Conservation (phyloP, 805 yeast genomes). For the Candida succiphila region DNA sequence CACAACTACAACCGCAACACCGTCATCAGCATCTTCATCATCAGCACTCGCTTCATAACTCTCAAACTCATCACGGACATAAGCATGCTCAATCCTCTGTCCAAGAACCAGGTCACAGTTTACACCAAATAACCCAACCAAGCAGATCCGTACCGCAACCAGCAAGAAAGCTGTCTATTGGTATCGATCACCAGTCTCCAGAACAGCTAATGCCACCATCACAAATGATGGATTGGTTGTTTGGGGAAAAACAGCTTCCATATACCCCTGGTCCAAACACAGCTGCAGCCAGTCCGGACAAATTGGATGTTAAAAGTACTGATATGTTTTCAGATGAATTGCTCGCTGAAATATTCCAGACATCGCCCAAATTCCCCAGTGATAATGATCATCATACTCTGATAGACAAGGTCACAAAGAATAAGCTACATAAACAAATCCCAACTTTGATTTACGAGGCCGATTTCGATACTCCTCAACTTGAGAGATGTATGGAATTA, state of each 20-base stretch:
- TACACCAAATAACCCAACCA: no score
- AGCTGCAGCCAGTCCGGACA: background rate
- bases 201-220: constrained; percentile 17
- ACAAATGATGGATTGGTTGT: constrained; percentile 23
- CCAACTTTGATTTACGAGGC: constrained; percentile 2
- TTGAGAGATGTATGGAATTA: constrained; percentile 9
- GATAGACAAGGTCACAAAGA: constrained; percentile 1
- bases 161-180: no score
- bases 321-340: constrained; percentile 2
- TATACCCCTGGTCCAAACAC: background rate
- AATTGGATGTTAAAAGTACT: background rate
- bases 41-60: no score
- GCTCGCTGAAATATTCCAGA: constrained; percentile 1
- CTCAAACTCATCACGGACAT: no score
- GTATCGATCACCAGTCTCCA: constrained; percentile 1
- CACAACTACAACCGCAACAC: no score
- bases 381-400: constrained; percentile 1
- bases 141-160: no score
- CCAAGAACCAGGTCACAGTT: no score
- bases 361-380: constrained; percentile 2
- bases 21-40: no score
- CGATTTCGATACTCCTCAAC: constrained; percentile 3
- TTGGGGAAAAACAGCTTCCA: constrained; percentile 4
- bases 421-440: constrained; percentile 5
- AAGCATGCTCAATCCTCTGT: no score